Percentiles rank a stretch among this genome's conserved stretches.
phyloP scores from a whole-genome alignment of 2,329 filamentous ascomycete genomes.

The Talaromyces islandicus region DNA sequence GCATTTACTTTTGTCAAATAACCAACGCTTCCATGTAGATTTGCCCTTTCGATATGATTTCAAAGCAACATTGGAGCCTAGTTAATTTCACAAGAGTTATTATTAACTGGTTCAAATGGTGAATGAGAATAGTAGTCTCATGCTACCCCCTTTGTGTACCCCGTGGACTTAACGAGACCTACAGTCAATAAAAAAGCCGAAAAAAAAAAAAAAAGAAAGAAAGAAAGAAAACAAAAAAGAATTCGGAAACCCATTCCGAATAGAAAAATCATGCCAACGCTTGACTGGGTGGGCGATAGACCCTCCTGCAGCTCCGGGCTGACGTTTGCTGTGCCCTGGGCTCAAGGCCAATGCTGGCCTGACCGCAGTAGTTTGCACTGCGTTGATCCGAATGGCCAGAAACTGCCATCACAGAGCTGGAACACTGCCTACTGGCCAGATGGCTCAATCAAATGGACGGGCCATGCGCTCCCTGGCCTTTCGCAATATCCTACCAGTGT shows the following conservation, averaged over 20 bases:
- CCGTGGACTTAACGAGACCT: no score
- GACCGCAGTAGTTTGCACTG: constrained; percentile 32
- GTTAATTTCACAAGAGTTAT: not conserved
- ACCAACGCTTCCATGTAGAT: no score
- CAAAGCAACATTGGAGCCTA: not conserved
- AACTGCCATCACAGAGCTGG: constrained; percentile 48
- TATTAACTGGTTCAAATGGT: not conserved
- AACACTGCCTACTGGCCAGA: constrained; percentile 55
- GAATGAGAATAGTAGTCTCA: not conserved
- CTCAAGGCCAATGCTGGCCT: constrained; percentile 33
- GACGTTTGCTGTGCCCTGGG: constrained; percentile 42
- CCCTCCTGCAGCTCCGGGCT: constrained; percentile 31
- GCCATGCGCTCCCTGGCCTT: constrained; percentile 47
- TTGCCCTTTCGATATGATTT: not conserved
- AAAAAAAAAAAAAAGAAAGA: no score
- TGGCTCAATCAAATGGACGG: constrained; percentile 57
- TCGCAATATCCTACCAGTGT: constrained; percentile 38
- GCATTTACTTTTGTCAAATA: not conserved
- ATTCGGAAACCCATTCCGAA: not conserved
- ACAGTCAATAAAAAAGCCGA: not conserved
- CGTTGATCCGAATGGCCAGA: constrained; percentile 18
- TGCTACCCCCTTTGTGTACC: not conserved
- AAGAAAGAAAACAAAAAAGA: no score
- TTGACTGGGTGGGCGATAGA: constrained; percentile 36
- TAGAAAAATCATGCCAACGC: not conserved